Evolutionary conservation across 768 basidiomycete species (phyloP).

Genomic region (Leucocoprinus sp.): DNA sequence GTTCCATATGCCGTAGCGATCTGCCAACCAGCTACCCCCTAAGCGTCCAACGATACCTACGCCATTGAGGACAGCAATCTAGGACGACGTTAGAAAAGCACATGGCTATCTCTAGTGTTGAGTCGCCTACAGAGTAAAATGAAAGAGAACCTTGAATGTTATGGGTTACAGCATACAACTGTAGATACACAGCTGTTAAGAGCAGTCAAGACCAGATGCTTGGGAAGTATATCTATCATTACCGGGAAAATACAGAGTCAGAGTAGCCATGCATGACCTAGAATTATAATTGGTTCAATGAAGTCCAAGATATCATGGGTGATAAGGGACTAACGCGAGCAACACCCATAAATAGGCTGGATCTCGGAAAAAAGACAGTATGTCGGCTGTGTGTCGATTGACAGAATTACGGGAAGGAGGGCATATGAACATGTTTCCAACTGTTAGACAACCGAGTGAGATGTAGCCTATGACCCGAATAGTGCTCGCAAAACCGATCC

Average conservation of each 20-base stretch:
- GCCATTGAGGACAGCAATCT: conserved; percentile 31
- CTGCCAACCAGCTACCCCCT: conserved; percentile 27
- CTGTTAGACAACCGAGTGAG: conserved; percentile 11
- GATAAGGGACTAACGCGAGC: background rate
- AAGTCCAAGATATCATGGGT: background rate
- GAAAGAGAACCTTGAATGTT: conserved; percentile 43
- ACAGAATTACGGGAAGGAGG: conserved; percentile 9
- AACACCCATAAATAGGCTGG: conserved; percentile 10
- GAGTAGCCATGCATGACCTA: conserved; percentile 9
- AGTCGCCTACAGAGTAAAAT: conserved; percentile 36
- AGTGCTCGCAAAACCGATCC: conserved; percentile 11
- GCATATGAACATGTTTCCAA: conserved; percentile 7
- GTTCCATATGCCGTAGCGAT: conserved; percentile 30
- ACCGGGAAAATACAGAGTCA: conserved; percentile 9
- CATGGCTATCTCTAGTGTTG: too few relatives aligned
- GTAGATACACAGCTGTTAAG: background rate
- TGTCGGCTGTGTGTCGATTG: conserved; percentile 2
- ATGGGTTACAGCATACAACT: conserved; percentile 8
- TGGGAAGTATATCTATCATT: background rate
- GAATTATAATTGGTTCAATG: background rate
- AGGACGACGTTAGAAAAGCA: background rate
- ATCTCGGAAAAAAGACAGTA: conserved; percentile 12
- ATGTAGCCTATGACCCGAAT: conserved; percentile 13
- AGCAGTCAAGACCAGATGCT: background rate
- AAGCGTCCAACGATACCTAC: conserved; percentile 28